Evolutionary conservation across 768 basidiomycete species (phyloP), one percentile per base, ranked within the genome.

Genomic region (Tricholomella constricta): DNA sequence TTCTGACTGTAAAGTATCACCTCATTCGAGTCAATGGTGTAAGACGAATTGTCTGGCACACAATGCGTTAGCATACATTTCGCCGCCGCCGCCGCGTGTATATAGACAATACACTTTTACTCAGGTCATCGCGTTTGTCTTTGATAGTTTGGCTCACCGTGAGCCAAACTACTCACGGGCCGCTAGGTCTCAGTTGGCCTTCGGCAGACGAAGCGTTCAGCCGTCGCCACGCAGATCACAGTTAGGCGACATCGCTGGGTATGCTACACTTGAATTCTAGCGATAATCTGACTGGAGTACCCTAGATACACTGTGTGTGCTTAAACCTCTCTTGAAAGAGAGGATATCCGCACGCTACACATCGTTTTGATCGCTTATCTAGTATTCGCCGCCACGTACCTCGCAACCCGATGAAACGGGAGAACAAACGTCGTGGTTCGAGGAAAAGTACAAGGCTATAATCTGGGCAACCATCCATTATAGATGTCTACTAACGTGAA

Each of bases 191-290:
- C 55, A 76, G 78, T 48, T 85, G 85, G 81, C 82, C 83, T 1
- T 11, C 81, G 79, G 10, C 84, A 86, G 58, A 86, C 84, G 3
- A 85, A 86, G 62, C 77, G 85, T 11, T 83, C 85, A 0, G 74
- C 83, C 2, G 81, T 83, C 3, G 85, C 81, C 1, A 77, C 82
- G 75, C 85, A 86, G 61, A 85, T 87, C 43, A 80, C 79, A 8
- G 77, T 86, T 10, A n/a, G 83, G 83, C 11, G 81, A 86, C 55
- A 69, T 82, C 31, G 75, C 77, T 41, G 84, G 75, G 69, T 75
- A 62, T 22, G 67, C 48, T 9, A 14, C 42, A 6, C n/a, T 31
- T 19, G 9, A 29, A 43, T 19, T 41, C 40, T 38, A 29, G 19
- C 12, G 7, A 4, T 31, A 34, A 27, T 9, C 4, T 42, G 19